Evolutionary conservation across 495 filamentous ascomycete genomes (phyloP), one percentile per base, ranked within the genome.

Genomic region (Penicillium manginii): DNA sequence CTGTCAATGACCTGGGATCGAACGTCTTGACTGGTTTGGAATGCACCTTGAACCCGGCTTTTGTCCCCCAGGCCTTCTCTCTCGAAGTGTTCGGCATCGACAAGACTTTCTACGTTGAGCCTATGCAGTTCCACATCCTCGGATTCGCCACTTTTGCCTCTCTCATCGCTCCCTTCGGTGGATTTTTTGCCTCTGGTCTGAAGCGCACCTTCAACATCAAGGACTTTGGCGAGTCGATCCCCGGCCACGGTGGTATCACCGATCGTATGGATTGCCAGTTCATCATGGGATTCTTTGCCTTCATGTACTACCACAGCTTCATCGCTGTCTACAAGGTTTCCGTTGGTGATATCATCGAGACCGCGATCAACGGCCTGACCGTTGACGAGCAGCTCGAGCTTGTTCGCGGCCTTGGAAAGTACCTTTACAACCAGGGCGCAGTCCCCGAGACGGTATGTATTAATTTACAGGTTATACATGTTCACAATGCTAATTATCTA

Each of bases 181-280:
- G 96, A 33, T 99, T 99, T 82, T 99, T 99, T 68, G 96, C 96
- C 3, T 96, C 92, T 21, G 96, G 96, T 12, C 81, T 99, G 63
- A 99, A 99, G 83, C 90, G 96, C 10, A 96, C 94, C 9, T 99
- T 99, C 83, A 97, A 98, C 78, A 94, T 99, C 78, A 99, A 99
- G 80, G 96, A 99, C 77, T 99, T 99, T 73, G 96, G 96, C 67
- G 91, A 99, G 70, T 91, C 90, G 18, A 98, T 99, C 62, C 96
- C 96, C 2, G 96, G 96, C 37, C 96, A 99, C 66, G 96, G 96
- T 50, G 96, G 96, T 61, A 98, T 99, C 74, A 99, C 96, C 7
- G 96, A 99, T 72, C 87, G 96, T 22, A 98, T 99, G 96, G 96
- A 99, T 67, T 99, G 96, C 76, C 96, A 99, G 70, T 97, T 97